Evolutionary conservation across 352 stramenopile species (phyloP).

Genomic region (Globisporangium polare): DNA sequence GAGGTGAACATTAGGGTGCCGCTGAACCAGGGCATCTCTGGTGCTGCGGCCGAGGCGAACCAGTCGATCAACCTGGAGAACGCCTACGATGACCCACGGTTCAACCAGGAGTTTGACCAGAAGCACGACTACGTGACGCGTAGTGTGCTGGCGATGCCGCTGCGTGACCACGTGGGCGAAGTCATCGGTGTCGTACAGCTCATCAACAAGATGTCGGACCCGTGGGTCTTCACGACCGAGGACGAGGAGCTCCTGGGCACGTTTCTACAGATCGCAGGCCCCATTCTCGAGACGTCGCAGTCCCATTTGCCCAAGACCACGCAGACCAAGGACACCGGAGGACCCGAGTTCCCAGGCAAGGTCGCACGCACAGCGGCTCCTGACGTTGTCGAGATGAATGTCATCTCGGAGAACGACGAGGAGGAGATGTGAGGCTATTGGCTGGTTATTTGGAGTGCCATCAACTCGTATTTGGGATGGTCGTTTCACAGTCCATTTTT

Average conservation of each 20-base stretch:
- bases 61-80: conserved; percentile 78
- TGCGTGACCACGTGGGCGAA: conserved; percentile 66
- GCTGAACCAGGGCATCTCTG: conserved; percentile 82
- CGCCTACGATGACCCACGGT: conserved; percentile 83
- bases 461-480: too few relatives aligned
- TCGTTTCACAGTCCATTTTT: neutral
- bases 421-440: conserved; percentile 34
- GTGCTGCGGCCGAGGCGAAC: conserved; percentile 67
- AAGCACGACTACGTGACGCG: conserved; percentile 85
- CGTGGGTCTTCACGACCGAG: conserved; percentile 74
- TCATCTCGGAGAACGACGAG: conserved; percentile 78
- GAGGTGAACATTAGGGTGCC: conserved; percentile 88
- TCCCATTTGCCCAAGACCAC: conserved; percentile 60
- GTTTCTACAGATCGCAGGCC: conserved; percentile 86
- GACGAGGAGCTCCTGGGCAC: conserved; percentile 85
- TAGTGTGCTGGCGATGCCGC: conserved; percentile 85
- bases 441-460: too few relatives aligned
- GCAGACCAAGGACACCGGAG: conserved; percentile 35
- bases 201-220: conserved; percentile 83
- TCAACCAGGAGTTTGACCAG: conserved; percentile 89
- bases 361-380: conserved; percentile 25
- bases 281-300: conserved; percentile 85
- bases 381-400: conserved; percentile 75
- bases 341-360: conserved; percentile 62
- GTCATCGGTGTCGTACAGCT: conserved; percentile 87